These are phyloP conservation scores for Pythium pyrilobum DNA, from an alignment of 352 stramenopile genomes.

Conservation along the genomic window DNA sequence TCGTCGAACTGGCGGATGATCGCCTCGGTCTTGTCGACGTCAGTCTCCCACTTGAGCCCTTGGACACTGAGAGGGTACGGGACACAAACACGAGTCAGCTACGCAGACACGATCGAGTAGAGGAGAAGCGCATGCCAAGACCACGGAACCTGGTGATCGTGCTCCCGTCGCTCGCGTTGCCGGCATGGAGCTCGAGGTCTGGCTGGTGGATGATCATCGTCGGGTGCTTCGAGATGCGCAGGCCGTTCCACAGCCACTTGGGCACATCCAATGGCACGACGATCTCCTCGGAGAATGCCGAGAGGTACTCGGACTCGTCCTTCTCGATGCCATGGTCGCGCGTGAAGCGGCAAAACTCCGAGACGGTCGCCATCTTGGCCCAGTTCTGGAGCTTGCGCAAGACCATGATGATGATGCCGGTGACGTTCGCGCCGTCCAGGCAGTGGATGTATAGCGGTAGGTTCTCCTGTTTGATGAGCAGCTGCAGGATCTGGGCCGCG, in stretches of 20 bases:
- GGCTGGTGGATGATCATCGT: conserved; percentile 85
- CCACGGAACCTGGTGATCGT: conserved; percentile 28
- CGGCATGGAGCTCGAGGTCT: conserved; percentile 42
- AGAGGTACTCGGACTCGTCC: conserved; percentile 82
- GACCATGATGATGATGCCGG: conserved; percentile 85
- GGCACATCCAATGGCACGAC: conserved; percentile 68
- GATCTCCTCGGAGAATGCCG: conserved; percentile 78
- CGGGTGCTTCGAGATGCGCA: conserved; percentile 78
- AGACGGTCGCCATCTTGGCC: conserved; percentile 78
- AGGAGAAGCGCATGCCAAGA: too few species aligned
- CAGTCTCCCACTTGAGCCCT: conserved; percentile 67
- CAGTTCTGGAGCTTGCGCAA: conserved; percentile 86
- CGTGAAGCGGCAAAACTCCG: conserved; percentile 86
- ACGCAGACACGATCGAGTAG: too few species aligned
- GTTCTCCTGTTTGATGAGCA: conserved; percentile 74
- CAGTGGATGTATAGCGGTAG: conserved; percentile 84
- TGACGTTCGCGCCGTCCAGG: conserved; percentile 84
- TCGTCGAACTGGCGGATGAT: conserved; percentile 81
- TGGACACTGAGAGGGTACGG: conserved; percentile 23
- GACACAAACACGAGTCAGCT: too few species aligned
- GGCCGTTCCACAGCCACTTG: conserved; percentile 81
- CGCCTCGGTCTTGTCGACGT: conserved; percentile 76
- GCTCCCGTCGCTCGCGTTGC: conserved; percentile 27
- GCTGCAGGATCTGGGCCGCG: conserved; percentile 69
- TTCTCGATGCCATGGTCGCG: conserved; percentile 84